Evolutionary conservation across 371 early-diverging fungal genomes (phyloP).

Genomic region (Apophysomyces sp.): DNA sequence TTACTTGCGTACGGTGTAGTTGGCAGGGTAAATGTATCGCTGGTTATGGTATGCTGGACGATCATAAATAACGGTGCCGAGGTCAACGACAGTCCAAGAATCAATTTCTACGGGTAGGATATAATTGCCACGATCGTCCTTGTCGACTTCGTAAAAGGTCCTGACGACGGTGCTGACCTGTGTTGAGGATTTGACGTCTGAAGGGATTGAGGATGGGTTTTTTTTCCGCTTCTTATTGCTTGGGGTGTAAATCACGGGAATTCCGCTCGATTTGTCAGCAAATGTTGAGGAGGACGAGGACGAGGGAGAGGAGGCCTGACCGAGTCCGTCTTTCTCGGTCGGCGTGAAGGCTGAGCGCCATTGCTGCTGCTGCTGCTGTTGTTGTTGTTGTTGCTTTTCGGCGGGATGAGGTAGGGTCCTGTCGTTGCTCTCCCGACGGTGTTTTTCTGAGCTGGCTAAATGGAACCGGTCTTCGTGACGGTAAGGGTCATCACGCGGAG

Average conservation of each 20-base stretch:
- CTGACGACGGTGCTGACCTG: constrained; percentile 34
- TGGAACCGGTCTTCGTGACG: neutral
- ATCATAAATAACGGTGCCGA: constrained; percentile 76
- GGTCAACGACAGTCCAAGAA: constrained; percentile 66
- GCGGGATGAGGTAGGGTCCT: constrained; percentile 5
- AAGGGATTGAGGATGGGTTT: neutral
- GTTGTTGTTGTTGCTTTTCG: neutral
- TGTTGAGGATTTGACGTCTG: constrained; percentile 9
- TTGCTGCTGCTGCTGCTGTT: neutral
- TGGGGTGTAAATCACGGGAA: constrained; percentile 14
- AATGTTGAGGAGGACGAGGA: constrained; percentile 4
- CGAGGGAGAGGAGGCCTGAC: neutral
- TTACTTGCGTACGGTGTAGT: constrained; percentile 70
- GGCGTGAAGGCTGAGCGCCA: neutral
- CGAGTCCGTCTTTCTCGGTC: neutral
- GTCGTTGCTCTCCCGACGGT: constrained; percentile 9
- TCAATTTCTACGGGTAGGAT: constrained; percentile 79
- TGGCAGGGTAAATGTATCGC: constrained; percentile 90
- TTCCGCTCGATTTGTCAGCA: constrained; percentile 11
- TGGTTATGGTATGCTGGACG: constrained; percentile 83
- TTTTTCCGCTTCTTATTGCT: constrained; percentile 11
- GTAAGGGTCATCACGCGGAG: constrained; percentile 1
- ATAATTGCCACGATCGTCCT: constrained; percentile 68
- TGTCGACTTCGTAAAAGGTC: constrained; percentile 57
- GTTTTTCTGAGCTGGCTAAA: neutral